These are phyloP conservation scores for Colletotrichum viniferum DNA, from an alignment of 2,329 filamentous ascomycete species.

Conservation along the genomic window DNA sequence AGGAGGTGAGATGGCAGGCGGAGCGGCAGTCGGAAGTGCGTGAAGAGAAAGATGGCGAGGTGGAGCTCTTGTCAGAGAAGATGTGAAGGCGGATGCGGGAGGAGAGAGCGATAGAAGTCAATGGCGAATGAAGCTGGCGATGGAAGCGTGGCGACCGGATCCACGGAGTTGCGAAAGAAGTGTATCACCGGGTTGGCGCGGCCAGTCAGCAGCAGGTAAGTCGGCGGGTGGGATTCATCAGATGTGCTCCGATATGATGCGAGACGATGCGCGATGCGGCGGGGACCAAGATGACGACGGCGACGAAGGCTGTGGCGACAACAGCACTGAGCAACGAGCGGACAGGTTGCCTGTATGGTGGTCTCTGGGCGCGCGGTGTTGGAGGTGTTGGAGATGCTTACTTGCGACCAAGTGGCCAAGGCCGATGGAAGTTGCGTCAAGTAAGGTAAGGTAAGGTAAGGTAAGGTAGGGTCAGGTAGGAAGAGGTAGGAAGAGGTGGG, in stretches of 20 bases:
- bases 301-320: background rate
- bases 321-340: background rate
- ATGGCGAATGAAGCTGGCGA: background rate
- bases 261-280: background rate
- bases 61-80: background rate
- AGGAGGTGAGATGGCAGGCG: background rate
- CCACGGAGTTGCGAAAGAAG: background rate
- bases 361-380: background rate
- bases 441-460: background rate
- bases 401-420: conserved; percentile 1
- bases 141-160: conserved; percentile 3
- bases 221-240: background rate
- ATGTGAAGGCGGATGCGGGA: background rate
- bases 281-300: background rate
- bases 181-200: background rate
- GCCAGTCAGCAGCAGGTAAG: conserved; percentile 2
- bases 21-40: background rate
- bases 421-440: background rate
- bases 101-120: background rate
- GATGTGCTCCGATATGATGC: background rate
- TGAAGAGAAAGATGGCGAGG: background rate
- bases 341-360: background rate
- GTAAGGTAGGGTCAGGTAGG: background rate
- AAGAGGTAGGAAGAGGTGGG: background rate
- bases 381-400: background rate